Percentiles rank a stretch among this genome's conserved stretches.
These are phyloP conservation scores for Talaromyces thailandensis DNA, from an alignment of 495 filamentous ascomycete genomes.

Conservation along the genomic window DNA sequence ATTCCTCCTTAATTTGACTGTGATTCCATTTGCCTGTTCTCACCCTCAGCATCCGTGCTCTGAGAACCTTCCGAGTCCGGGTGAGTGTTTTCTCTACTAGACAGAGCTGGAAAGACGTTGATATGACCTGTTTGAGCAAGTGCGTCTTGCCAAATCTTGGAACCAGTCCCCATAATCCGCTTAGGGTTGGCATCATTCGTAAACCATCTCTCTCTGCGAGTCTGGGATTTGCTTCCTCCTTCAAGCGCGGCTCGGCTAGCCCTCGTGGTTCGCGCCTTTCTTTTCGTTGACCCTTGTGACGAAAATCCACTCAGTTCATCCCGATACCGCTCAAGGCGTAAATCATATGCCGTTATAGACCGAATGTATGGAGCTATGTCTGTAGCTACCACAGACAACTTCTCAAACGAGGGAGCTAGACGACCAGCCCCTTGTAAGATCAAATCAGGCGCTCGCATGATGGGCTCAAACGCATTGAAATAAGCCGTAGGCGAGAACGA, in stretches of 20 bases:
- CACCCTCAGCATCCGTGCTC: neutral
- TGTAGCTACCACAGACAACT: constrained; percentile 49
- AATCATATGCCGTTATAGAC: constrained; percentile 67
- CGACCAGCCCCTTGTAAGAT: constrained; percentile 20
- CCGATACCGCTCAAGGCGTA: constrained; percentile 57
- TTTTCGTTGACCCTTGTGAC: constrained; percentile 41
- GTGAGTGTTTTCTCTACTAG: constrained; percentile 1
- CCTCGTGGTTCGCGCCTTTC: constrained; percentile 66
- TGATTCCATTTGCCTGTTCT: neutral
- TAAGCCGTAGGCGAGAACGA: constrained; percentile 13
- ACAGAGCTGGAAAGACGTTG: constrained; percentile 11
- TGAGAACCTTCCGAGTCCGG: constrained; percentile 2
- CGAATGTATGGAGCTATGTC: constrained; percentile 84
- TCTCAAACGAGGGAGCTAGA: constrained; percentile 59
- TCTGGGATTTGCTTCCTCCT: constrained; percentile 63
- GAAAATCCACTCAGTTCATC: constrained; percentile 52
- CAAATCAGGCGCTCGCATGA: constrained; percentile 23
- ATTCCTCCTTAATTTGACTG: neutral
- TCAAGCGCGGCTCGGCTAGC: constrained; percentile 76
- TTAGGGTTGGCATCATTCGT: constrained; percentile 52
- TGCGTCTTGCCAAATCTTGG: constrained; percentile 50
- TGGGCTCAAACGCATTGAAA: constrained; percentile 23
- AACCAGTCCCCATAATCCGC: constrained; percentile 58
- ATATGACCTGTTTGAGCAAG: constrained; percentile 30
- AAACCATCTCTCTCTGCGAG: constrained; percentile 74